Conservation (phyloP, 805 yeast genomes). For the Middelhovenomyces tepae region DNA sequence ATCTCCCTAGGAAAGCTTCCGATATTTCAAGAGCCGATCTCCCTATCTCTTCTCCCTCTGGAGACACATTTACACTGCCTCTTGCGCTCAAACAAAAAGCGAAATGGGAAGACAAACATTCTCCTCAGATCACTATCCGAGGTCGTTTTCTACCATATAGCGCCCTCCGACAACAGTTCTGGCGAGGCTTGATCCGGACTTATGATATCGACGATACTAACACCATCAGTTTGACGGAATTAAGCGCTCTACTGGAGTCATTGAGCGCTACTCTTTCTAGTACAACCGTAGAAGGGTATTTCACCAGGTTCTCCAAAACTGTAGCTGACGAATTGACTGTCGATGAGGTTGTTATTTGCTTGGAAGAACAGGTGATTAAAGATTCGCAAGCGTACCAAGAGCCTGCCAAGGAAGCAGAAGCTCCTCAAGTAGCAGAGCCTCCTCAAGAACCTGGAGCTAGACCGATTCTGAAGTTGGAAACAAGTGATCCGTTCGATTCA, state of each 20-base stretch:
- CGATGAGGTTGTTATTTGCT: conserved; percentile 46
- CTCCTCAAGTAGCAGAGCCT: neutral
- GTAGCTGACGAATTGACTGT: conserved; percentile 37
- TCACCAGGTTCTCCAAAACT: conserved; percentile 21
- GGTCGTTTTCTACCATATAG: conserved; percentile 62
- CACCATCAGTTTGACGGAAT: conserved; percentile 47
- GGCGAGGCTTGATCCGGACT: conserved; percentile 54
- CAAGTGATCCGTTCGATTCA: conserved; percentile 4
- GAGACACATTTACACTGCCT: conserved; percentile 28
- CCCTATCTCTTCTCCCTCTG: too few species aligned
- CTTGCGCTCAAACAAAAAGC: conserved; percentile 24
- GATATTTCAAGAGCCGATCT: neutral
- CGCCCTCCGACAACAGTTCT: conserved; percentile 55
- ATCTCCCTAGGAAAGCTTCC: conserved; percentile 1
- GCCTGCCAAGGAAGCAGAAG: neutral
- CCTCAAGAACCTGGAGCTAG: neutral
- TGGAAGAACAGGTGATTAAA: conserved; percentile 32
- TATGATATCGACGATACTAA: conserved; percentile 39
- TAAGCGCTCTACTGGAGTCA: conserved; percentile 55
- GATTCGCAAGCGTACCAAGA: conserved; percentile 12
- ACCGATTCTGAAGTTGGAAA: neutral
- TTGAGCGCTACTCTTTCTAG: conserved; percentile 43
- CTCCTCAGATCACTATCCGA: conserved; percentile 49
- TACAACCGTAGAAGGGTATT: conserved; percentile 24
- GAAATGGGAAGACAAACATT: conserved; percentile 29